phyloP scores from a whole-genome alignment of 345 rosid genomes.

The Eucalyptus melliodora region DNA sequence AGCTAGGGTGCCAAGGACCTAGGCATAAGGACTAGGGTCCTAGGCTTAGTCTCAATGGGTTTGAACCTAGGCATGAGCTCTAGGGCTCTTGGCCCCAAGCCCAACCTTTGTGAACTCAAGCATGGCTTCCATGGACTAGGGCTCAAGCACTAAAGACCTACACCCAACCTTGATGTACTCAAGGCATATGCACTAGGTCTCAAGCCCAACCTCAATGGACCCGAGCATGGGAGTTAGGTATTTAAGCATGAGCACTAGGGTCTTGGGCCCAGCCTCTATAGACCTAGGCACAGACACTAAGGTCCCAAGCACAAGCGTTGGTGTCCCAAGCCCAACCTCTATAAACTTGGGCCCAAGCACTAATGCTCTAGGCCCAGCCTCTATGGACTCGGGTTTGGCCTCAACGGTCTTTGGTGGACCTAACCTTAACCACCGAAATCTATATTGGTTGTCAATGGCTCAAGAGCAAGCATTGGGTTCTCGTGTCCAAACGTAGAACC shows the following conservation, averaged over 20 bases:
- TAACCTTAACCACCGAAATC: fast-evolving
- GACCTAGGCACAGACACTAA: fast-evolving
- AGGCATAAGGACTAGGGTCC: fast-evolving
- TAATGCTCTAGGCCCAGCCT: fast-evolving
- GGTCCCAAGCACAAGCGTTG: fast-evolving
- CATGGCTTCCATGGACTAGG: too few species aligned
- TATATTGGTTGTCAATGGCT: too few species aligned
- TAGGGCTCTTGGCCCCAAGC: too few species aligned
- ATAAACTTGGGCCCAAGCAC: background rate
- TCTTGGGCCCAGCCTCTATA: too few species aligned
- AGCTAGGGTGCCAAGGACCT: too few species aligned
- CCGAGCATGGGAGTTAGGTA: fast-evolving
- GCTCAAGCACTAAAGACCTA: too few species aligned
- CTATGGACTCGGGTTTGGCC: background rate
- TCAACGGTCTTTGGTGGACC: fast-evolving
- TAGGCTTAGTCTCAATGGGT: fast-evolving
- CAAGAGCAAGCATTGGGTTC: background rate
- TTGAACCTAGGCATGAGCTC: too few species aligned
- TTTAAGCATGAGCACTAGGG: fast-evolving
- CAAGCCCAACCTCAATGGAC: too few species aligned
- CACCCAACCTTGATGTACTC: fast-evolving
- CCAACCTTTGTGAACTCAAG: fast-evolving
- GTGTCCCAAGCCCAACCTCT: background rate
- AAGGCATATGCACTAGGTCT: fast-evolving
- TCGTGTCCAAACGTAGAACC: background rate